Evolutionary conservation across 768 basidiomycete genomes (phyloP), one percentile per base, ranked within the genome.

Genomic region (Tricholoma sp.): DNA sequence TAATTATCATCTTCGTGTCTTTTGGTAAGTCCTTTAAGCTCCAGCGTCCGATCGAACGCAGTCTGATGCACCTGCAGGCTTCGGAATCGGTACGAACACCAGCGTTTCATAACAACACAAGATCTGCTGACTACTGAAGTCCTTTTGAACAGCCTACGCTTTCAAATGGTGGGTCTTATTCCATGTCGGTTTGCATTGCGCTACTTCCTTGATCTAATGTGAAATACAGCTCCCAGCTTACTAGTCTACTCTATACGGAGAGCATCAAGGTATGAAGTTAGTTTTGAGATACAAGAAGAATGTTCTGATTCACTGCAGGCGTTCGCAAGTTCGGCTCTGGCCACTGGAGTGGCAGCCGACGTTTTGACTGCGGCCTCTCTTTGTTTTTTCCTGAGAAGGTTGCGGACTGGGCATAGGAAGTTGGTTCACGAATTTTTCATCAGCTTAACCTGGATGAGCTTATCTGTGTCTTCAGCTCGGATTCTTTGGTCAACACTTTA

Each of bases 401-500:
- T 86, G 59, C 74, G 81, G 44, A 80, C 80, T 1, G 81, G 77
- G 15, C 76, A 79, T 57, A 62, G 68, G 53, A 66, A 65, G 77
- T 77, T 10, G 8, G 15, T 49, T 32, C 6, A 17, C 3, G n/a
- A 49, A 17, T 9, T 15, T n/a, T 15, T 31, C 17, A 0, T 6
- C 2, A 31, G 31, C 17, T 24, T 24, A 4, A 24, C 24, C 15
- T 42, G 8, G 15, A 32, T 28, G 32, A 24, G 24, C 42, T 47
- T 11, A 54, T 34, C 9, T 17, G 2, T 42, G 4, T 47, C 29
- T 32, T 17, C 63, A 86, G 83, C 52, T 76, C 79, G 29, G 77
- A 86, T 65, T 75, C 81, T 1, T 68, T 85, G n/a, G 76, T 86
- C 34, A 82, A 80, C 57, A 74, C 63, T 2, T 68, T 88, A 31